phyloP scores from a whole-genome alignment of 2,329 filamentous ascomycete genomes.

The Colletotrichum cereale region DNA sequence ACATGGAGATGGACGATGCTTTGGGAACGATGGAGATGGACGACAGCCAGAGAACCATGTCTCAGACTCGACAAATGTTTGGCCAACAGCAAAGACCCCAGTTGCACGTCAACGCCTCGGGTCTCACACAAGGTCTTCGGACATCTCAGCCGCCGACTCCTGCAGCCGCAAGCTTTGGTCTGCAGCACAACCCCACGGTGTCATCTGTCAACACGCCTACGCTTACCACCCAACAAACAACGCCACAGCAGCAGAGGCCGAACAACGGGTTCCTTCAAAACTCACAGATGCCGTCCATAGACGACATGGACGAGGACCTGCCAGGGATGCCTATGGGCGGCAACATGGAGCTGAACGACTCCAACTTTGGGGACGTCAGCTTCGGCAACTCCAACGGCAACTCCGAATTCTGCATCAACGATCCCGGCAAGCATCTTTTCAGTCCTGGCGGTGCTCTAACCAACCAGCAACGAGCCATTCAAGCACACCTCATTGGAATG shows the following conservation, averaged over 20 bases:
- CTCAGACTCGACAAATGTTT: constrained; percentile 78
- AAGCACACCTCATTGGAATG: constrained; percentile 77
- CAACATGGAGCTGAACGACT: constrained; percentile 69
- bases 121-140: constrained; percentile 81
- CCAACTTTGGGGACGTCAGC: constrained; percentile 64
- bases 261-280: constrained; percentile 55
- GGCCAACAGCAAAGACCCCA: constrained; percentile 76
- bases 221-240: constrained; percentile 80
- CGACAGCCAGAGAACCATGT: constrained; percentile 73
- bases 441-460: constrained; percentile 83
- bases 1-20: constrained; percentile 97
- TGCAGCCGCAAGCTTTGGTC: constrained; percentile 79
- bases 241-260: constrained; percentile 62
- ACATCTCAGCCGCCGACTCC: constrained; percentile 90
- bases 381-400: constrained; percentile 63
- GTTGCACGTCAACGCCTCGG: constrained; percentile 84
- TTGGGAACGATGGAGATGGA: constrained; percentile 75
- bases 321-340: constrained; percentile 72
- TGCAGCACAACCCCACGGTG: constrained; percentile 94
- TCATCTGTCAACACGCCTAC: constrained; percentile 98
- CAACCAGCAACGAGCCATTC: constrained; percentile 71
- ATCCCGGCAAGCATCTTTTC: constrained; percentile 93
- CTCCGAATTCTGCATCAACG: constrained; percentile 79
- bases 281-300: constrained; percentile 73
- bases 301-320: constrained; percentile 81